Percentiles rank a stretch among this genome's conserved stretches.
Evolutionary conservation across 179 eudicot species (phyloP).

Genomic region (Spinacia oleracea): DNA sequence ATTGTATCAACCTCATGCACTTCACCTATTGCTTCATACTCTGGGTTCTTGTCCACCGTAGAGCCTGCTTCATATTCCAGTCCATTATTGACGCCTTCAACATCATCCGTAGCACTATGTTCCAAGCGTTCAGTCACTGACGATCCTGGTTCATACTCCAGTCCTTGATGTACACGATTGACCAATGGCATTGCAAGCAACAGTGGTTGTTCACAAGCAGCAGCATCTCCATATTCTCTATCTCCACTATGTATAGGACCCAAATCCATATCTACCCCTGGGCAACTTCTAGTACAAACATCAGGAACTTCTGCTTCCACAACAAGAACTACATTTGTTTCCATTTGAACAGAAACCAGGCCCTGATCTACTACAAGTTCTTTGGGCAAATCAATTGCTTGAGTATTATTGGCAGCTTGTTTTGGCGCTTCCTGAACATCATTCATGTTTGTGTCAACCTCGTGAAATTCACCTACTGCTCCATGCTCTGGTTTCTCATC

Average conservation of each 20-base stretch:
- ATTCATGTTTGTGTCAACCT: slow-evolving; percentile 4
- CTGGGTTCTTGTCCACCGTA: background rate
- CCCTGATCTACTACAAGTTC: slow-evolving; percentile 18
- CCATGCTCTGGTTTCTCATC: slow-evolving; percentile 6
- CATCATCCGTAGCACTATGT: background rate
- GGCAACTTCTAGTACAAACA: slow-evolving; percentile 19
- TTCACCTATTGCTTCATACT: slow-evolving; percentile 5
- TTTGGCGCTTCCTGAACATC: slow-evolving; percentile 13
- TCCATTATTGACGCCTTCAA: background rate
- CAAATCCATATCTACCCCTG: slow-evolving; percentile 20
- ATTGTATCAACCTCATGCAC: slow-evolving; percentile 6
- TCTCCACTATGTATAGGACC: slow-evolving; percentile 23
- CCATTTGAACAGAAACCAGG: background rate
- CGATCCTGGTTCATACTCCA: background rate
- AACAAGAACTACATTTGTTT: background rate
- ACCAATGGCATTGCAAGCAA: too few species aligned
- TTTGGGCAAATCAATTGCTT: background rate
- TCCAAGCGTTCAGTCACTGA: background rate
- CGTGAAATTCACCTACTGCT: slow-evolving; percentile 7
- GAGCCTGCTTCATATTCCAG: background rate
- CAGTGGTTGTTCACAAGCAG: slow-evolving; percentile 12
- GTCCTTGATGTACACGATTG: slow-evolving; percentile 10
- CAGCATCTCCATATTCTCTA: slow-evolving; percentile 19
- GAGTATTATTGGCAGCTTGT: background rate
- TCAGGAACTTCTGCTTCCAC: slow-evolving; percentile 26